Percentiles rank a stretch among this genome's conserved stretches.
Conservation (phyloP, 805 yeast species). For the Candida krabiensis region DNA sequence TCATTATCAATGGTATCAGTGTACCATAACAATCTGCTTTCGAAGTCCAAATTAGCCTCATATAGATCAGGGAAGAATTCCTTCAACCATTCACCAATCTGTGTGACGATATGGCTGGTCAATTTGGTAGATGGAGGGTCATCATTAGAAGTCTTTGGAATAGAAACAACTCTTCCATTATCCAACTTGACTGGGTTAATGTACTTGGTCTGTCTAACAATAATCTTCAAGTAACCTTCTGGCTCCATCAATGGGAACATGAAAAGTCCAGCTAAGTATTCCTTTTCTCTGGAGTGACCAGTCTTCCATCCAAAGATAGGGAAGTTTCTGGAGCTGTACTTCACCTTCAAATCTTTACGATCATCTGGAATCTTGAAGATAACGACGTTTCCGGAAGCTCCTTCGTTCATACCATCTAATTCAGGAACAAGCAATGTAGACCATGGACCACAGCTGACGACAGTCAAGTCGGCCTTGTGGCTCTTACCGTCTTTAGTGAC, state of each 20-base stretch:
- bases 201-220: constrained; percentile 37
- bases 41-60: constrained; percentile 22
- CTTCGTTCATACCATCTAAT: constrained; percentile 38
- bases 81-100: constrained; percentile 27
- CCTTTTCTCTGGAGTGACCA: constrained; percentile 32
- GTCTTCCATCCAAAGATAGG: constrained; percentile 38
- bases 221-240: constrained; percentile 37
- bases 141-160: constrained; percentile 31
- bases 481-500: constrained; percentile 27
- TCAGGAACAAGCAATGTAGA: constrained; percentile 32
- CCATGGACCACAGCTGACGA: constrained; percentile 35
- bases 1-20: constrained; percentile 35
- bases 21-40: constrained; percentile 32
- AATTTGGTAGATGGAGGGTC: constrained; percentile 24
- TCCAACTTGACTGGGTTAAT: constrained; percentile 29
- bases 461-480: constrained; percentile 27
- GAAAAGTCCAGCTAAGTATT: constrained; percentile 32
- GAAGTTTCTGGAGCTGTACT: constrained; percentile 33
- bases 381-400: constrained; percentile 37
- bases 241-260: constrained; percentile 37
- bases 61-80: constrained; percentile 31
- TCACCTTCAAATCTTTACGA: constrained; percentile 32
- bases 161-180: constrained; percentile 27
- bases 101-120: constrained; percentile 27
- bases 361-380: constrained; percentile 36